phyloP scores from a whole-genome alignment of 352 stramenopile species.

The Phytophthora sp. region DNA sequence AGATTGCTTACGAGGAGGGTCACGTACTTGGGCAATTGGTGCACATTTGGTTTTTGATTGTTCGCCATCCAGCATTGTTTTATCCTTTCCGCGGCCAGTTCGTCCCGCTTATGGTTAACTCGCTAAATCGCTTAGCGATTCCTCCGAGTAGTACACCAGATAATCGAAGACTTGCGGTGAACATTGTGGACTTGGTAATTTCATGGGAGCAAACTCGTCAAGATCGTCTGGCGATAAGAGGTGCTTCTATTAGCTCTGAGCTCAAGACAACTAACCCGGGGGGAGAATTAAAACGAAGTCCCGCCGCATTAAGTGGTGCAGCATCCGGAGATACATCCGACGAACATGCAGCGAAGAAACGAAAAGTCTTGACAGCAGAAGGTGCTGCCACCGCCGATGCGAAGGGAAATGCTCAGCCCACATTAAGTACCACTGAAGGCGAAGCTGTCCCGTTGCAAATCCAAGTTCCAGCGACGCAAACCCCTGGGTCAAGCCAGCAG shows the following conservation, averaged over 20 bases:
- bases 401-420: constrained; percentile 23
- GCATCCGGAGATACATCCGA: constrained; percentile 8
- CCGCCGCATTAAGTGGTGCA: constrained; percentile 23
- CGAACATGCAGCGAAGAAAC: constrained; percentile 48
- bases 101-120: constrained; percentile 96
- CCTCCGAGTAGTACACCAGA: constrained; percentile 93
- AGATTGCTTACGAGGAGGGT: constrained; percentile 98
- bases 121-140: constrained; percentile 95
- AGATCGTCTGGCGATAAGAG: constrained; percentile 55
- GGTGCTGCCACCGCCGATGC: constrained; percentile 11
- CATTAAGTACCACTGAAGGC: constrained; percentile 1
- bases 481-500: constrained; percentile 4
- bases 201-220: constrained; percentile 93
- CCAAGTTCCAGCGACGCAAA: constrained; percentile 1
- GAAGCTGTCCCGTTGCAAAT: constrained; percentile 12
- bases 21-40: constrained; percentile 95
- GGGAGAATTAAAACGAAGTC: constrained; percentile 47
- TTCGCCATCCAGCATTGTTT: constrained; percentile 94
- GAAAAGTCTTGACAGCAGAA: constrained; percentile 44
- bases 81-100: constrained; percentile 93
- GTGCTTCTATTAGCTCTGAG: constrained; percentile 1
- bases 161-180: constrained; percentile 93
- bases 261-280: constrained; percentile 19
- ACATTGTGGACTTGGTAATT: constrained; percentile 96
- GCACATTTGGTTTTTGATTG: constrained; percentile 98